Evolutionary conservation across 2,329 filamentous ascomycete genomes (phyloP).

Genomic region (Nigrospora sphaerica): DNA sequence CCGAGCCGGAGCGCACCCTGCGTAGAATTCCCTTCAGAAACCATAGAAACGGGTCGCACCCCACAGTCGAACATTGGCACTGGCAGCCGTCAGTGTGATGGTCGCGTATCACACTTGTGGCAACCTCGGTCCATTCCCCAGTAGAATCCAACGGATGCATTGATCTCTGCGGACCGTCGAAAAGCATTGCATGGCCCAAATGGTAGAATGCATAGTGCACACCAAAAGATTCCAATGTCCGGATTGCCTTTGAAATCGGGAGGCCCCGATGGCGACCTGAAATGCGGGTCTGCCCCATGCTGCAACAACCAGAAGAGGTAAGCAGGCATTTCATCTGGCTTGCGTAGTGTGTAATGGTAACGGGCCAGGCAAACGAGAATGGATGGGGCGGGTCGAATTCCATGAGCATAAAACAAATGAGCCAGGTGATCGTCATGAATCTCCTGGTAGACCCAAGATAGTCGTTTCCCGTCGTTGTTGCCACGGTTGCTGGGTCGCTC

Average conservation of each 20-base stretch:
- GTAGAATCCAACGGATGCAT: no score
- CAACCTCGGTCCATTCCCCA: not conserved
- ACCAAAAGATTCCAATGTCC: not conserved
- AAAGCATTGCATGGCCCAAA: not conserved
- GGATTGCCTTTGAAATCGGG: not conserved
- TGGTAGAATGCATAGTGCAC: not conserved
- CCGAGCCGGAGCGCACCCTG: no score
- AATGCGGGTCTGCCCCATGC: not conserved
- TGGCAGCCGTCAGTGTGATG: not conserved
- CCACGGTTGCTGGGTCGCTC: no score
- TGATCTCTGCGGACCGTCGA: not conserved
- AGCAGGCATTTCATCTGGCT: no score
- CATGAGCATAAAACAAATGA: not conserved
- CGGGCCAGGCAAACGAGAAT: not conserved
- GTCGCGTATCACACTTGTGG: not conserved
- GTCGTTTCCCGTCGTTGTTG: not conserved
- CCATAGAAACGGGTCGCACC: constrained; percentile 1
- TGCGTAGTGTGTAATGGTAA: no score
- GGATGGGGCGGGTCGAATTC: not conserved
- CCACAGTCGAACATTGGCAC: not conserved
- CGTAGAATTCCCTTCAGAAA: not conserved
- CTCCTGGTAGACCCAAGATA: not conserved
- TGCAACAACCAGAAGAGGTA: not conserved
- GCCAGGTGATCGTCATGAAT: not conserved
- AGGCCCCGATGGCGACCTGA: not conserved